Evolutionary conservation across 2,329 filamentous ascomycete species (phyloP), one percentile per base, ranked within the genome.

Genomic region (Penicillium hesseltinei): DNA sequence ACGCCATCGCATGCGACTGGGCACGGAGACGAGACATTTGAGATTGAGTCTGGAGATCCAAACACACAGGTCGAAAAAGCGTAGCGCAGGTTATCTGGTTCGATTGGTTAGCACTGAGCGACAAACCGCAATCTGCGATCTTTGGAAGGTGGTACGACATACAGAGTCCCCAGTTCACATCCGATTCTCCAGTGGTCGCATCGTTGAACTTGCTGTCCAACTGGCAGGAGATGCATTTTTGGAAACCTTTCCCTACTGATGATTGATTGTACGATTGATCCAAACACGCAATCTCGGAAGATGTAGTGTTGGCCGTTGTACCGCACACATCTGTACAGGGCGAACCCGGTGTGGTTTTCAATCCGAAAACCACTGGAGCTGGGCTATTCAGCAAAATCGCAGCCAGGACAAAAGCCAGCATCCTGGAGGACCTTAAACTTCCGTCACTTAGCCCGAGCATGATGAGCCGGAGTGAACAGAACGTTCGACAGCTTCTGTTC

Each of bases 91-190:
- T 79, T 79, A 65, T 77, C 78, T 80, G 62, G 2, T 21, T 19
- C 40, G 42, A 29, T 21, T 5, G 25, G 43, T 52, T 51, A 59
- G 50, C 43, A 46, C 17, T 27, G 25, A 36, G 29, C 38, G 9
- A n/a, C 8, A n/a, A 31, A 27, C 0, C n/a, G 15, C 15, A 40
- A n/a, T 5, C 15, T 39, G 19, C 21, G 7, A 33, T 8, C 25
- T 38, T 19, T 6, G 21, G 17, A 8, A 39, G 43, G 21, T 57
- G 49, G 11, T 47, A 36, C 38, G 25, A 65, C 77, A 61, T 76
- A 80, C 78, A 77, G 44, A 80, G 66, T 38, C 72, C 77, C 77
- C 75, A 80, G 61, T 74, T 66, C 10, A 79, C 73, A 62, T 80
- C 78, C 19, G 77, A 72, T 57, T 77, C 70, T 25, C 73, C 73